Base-by-base conservation (phyloP, 2,329 filamentous ascomycete genomes). In the Colletotrichum salicis region DNA sequence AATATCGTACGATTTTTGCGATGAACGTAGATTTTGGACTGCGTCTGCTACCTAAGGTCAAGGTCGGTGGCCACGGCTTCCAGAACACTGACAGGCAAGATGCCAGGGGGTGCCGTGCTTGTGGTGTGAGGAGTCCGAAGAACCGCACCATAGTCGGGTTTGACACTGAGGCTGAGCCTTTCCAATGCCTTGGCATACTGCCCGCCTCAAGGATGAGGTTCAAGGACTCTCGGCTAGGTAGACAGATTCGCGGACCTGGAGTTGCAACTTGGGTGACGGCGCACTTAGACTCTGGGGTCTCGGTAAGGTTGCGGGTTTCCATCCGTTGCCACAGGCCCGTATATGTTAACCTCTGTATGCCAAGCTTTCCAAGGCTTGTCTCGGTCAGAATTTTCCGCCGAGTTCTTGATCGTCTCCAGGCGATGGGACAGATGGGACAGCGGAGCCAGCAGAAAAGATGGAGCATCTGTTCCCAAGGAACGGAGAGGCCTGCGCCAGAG, bases 1-100 rank as follows among this genome's bases (percentile, higher is more conserved):
- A 72, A 58, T 52, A 71, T 72, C 70, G 70, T 72, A 72, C 70
- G 70, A 71, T 57, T 72, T 70, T 71, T 72, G 67, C 56, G 70
- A 72, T 72, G 70, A 72, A 72, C 65, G 37, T 59, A 62, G 64
- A 60, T 37, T 29, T 60, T 58, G 33, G 48, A 27, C 65, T 55
- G 37, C 59, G 29, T 56, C 69, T 24, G 41, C 66, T 24, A 59
- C 35, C 45, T 56, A 22, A 22, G 35, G 51, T 48, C 41, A 60
- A 51, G 33, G 13, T 27, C 27, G 33, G 27, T 35, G 15, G 60
- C 55, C 65, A 60, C 31, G 70, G 65, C 70, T 69, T 59, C 65
- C 65, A 51, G 54, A 22, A 64, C 33, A 48, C 37, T 60, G 66
- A 58, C 59, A 60, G 29, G 35, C 29, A 31, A 70, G 35, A 41